Percentiles rank a stretch among this genome's conserved stretches.
phyloP scores from a whole-genome alignment of 768 basidiomycete species.

The Xerocomus potaroensis region DNA sequence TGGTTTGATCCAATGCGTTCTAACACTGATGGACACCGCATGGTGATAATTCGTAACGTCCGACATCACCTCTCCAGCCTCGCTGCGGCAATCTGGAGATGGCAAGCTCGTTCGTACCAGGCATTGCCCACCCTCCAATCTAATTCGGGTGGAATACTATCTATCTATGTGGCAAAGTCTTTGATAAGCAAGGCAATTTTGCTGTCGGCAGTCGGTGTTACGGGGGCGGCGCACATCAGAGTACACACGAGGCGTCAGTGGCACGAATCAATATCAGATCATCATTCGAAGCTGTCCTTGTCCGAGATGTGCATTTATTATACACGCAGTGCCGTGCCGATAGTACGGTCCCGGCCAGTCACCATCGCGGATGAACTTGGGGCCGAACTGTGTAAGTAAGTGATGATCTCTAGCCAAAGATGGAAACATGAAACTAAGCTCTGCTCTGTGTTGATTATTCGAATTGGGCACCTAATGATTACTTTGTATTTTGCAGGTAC shows the following conservation, averaged over 20 bases:
- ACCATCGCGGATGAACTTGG: too few relatives aligned
- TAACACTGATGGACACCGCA: background rate
- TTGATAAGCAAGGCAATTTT: background rate
- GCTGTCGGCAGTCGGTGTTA: too few relatives aligned
- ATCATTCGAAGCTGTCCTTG: constrained; percentile 9
- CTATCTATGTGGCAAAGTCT: background rate
- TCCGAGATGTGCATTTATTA: background rate
- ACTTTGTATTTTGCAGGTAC: too few relatives aligned
- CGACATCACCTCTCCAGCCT: background rate
- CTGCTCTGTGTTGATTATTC: too few relatives aligned
- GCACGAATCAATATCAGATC: background rate
- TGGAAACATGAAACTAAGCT: constrained; percentile 1
- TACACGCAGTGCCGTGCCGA: background rate
- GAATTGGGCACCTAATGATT: too few relatives aligned
- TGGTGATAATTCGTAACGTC: background rate
- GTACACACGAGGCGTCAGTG: background rate
- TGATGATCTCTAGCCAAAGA: background rate
- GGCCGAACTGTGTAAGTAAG: too few relatives aligned
- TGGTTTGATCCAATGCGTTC: background rate
- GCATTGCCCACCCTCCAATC: background rate
- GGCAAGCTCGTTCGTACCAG: background rate
- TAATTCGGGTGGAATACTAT: too few relatives aligned
- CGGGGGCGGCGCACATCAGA: background rate
- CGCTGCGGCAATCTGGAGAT: too few relatives aligned
- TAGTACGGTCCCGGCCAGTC: too few relatives aligned